These are phyloP conservation scores for Fusarium proliferatum DNA, from an alignment of 2,329 filamentous ascomycete species.

Conservation along the genomic window DNA sequence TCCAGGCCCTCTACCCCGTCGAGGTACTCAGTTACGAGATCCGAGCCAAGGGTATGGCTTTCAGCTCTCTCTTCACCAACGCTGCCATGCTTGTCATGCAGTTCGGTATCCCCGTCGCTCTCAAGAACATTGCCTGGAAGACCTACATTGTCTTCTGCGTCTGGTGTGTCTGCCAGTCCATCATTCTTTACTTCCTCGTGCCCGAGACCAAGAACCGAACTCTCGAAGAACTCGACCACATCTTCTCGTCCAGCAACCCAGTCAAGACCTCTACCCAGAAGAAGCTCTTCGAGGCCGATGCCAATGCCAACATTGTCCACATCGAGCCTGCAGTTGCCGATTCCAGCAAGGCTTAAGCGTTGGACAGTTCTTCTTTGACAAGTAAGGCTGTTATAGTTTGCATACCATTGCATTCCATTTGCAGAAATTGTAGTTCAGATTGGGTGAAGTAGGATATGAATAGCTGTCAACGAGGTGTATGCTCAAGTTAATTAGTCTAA, in stretches of 20 bases:
- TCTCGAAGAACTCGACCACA: conserved; percentile 41
- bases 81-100: conserved; percentile 52
- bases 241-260: conserved; percentile 35
- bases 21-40: conserved; percentile 65
- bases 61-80: conserved; percentile 58
- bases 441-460: too few relatives aligned
- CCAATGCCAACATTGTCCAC: conserved; percentile 32
- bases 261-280: conserved; percentile 37
- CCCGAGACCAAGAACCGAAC: conserved; percentile 63
- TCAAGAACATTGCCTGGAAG: conserved; percentile 63
- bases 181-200: conserved; percentile 61
- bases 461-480: too few relatives aligned
- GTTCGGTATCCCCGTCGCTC: conserved; percentile 58
- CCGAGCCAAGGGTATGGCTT: conserved; percentile 66
- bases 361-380: too few relatives aligned
- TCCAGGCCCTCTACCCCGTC: conserved; percentile 61
- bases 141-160: conserved; percentile 64
- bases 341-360: neutral
- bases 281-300: conserved; percentile 38
- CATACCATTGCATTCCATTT: too few relatives aligned
- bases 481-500: too few relatives aligned
- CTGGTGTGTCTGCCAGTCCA: conserved; percentile 56
- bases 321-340: conserved; percentile 17
- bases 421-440: too few relatives aligned
- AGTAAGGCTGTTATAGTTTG: too few relatives aligned